phyloP scores from a whole-genome alignment of 495 filamentous ascomycete genomes.

The Elasticomyces elasticus region DNA sequence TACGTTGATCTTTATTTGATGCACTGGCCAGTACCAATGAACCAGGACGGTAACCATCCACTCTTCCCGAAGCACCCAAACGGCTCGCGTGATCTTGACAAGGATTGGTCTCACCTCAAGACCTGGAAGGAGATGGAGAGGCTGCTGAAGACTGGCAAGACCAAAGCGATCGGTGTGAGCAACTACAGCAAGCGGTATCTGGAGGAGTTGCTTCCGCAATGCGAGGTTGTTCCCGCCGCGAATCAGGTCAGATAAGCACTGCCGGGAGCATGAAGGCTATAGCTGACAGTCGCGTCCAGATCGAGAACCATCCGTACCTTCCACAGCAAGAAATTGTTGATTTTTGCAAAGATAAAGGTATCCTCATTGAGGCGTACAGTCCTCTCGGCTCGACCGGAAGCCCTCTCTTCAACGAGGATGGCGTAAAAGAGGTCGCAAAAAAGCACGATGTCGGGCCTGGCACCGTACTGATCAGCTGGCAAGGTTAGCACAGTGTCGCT shows the following conservation, averaged over 20 bases:
- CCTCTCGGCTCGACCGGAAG: conserved; percentile 67
- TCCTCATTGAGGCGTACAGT: conserved; percentile 26
- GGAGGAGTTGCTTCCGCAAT: conserved; percentile 58
- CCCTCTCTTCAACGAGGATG: conserved; percentile 57
- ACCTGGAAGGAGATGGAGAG: conserved; percentile 78
- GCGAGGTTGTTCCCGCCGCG: conserved; percentile 61
- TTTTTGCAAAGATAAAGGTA: conserved; percentile 22
- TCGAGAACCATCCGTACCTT: conserved; percentile 78
- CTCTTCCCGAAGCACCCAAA: conserved; percentile 64
- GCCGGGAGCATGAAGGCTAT: no score
- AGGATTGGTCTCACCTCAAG: conserved; percentile 53
- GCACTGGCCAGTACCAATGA: conserved; percentile 82
- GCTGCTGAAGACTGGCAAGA: conserved; percentile 56
- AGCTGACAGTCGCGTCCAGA: no score
- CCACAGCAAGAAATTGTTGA: conserved; percentile 81
- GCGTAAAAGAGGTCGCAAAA: conserved; percentile 58
- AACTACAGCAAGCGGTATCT: conserved; percentile 72
- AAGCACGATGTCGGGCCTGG: conserved; percentile 54
- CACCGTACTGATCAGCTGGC: conserved; percentile 63
- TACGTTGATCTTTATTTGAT: conserved; percentile 76
- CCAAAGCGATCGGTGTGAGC: conserved; percentile 67
- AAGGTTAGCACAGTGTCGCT: conserved; percentile 41
- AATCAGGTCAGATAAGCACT: no score
- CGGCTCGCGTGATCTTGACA: conserved; percentile 58
- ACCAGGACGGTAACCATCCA: conserved; percentile 65